A percentile compares a stretch with the other conserved stretches of the same genome.
Evolutionary conservation across 345 rosid genomes (phyloP).

Genomic region (Psidium friedrichsthalianum): DNA sequence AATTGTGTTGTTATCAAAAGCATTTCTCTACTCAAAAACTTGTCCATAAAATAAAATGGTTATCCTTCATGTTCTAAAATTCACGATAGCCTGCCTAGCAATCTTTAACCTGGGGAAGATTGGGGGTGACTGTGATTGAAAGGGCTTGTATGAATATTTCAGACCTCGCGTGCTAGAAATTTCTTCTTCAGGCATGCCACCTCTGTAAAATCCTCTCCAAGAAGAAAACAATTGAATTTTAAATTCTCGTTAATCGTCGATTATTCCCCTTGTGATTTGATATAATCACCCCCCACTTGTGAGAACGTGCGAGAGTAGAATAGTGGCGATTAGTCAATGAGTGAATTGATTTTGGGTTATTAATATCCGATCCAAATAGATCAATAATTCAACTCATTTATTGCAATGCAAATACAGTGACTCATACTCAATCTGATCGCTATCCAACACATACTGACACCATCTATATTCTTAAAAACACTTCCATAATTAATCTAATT

Average conservation of each 20-base stretch:
- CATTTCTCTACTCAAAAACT: too few species aligned
- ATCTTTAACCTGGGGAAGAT: not conserved
- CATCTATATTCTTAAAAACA: too few species aligned
- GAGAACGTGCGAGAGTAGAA: not conserved
- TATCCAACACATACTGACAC: too few species aligned
- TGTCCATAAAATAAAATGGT: too few species aligned
- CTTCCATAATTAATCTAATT: too few species aligned
- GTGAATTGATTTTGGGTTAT: too few species aligned
- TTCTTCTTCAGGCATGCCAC: not conserved
- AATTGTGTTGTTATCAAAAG: too few species aligned
- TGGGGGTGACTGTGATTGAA: not conserved
- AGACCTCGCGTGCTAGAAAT: not conserved
- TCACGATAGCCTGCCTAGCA: not conserved
- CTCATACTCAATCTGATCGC: too few species aligned
- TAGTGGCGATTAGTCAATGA: not conserved
- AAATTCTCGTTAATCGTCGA: not conserved
- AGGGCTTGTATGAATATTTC: not conserved
- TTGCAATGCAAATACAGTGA: too few species aligned
- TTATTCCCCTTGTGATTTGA: not conserved
- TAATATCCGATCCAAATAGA: too few species aligned
- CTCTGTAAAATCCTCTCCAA: not conserved
- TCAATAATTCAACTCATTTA: too few species aligned
- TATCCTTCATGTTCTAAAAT: too few species aligned
- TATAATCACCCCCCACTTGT: not conserved
- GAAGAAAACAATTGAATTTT: not conserved